Base-by-base conservation (phyloP, 2,329 filamentous ascomycete species). In the Cladophialophora carrionii region DNA sequence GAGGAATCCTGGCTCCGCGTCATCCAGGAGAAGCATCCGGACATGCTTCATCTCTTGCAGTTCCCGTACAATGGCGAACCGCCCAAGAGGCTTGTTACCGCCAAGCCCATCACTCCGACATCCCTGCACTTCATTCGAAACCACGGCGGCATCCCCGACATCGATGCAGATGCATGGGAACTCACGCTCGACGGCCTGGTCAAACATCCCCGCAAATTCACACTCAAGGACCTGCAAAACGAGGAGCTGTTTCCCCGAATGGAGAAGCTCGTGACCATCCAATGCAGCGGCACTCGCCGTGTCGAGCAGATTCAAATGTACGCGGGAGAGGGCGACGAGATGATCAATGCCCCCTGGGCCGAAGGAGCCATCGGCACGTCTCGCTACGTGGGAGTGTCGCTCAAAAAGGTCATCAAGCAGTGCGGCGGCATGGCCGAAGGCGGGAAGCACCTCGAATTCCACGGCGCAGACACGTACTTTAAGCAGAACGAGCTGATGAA, bases 401-500 rank as follows among this genome's bases (percentile, higher is more conserved):
- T 90, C 14, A 90, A 90, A 72, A 89, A 88, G 70, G 80, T 91
- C 1, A 87, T 91, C 74, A 90, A 90, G 69, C 77, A 85, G 64
- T 91, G 88, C 65, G 89, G 88, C 2, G 88, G 88, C 0, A 76
- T 90, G 1, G 73, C 78, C 26, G 76, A 80, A 0, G 77, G 79
- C 1, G 86, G 80, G 0, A 83, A 85, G 64, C 87, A 91, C 68
- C 74, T 91, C 12, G 88, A 91, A 69, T 83, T 91, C 56, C 87
- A 85, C 63, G 89, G 89, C 0, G 88, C 86, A 0, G 89, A 91
- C 63, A 89, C 87, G 0, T 91, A 91, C 72, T 88, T 91, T 79
- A 91, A 91, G 74, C 84, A 87, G 57, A 81, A 83, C 17, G 77
- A 88, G 52, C 81, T 83, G 0, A 85, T 84, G 77, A 91, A 91